phyloP scores from a whole-genome alignment of 805 yeast genomes.

The Metschnikowia noctiluminum region DNA sequence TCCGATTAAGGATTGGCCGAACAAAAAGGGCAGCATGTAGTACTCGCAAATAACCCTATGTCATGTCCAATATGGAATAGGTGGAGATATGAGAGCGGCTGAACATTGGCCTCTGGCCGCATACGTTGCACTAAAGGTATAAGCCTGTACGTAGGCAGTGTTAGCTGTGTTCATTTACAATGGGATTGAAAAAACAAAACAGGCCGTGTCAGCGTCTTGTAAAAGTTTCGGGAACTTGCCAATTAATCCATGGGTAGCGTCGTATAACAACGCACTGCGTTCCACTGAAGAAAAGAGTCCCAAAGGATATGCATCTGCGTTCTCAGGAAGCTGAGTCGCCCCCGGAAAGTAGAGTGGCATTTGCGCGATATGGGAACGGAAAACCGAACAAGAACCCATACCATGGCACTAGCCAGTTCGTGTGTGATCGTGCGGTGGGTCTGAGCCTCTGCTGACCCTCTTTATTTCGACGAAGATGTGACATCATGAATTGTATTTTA shows the following conservation, averaged over 20 bases:
- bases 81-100: neutral
- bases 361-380: neutral
- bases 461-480: neutral
- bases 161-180: neutral
- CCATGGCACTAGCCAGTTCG: neutral
- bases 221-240: neutral
- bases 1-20: neutral
- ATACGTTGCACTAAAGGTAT: neutral
- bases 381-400: neutral
- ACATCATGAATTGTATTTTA: neutral
- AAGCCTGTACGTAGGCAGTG: neutral
- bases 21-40: neutral
- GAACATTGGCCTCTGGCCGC: neutral
- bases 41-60: neutral
- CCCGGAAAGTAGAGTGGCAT: neutral
- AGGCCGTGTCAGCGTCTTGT: neutral
- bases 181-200: neutral
- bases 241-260: neutral
- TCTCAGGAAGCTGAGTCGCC: neutral
- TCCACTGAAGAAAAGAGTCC: neutral
- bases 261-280: neutral
- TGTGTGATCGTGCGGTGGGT: neutral
- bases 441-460: neutral
- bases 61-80: neutral
- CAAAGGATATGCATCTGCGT: neutral